Evolutionary conservation across 768 basidiomycete species (phyloP).

Genomic region (Mycena epipterygia): DNA sequence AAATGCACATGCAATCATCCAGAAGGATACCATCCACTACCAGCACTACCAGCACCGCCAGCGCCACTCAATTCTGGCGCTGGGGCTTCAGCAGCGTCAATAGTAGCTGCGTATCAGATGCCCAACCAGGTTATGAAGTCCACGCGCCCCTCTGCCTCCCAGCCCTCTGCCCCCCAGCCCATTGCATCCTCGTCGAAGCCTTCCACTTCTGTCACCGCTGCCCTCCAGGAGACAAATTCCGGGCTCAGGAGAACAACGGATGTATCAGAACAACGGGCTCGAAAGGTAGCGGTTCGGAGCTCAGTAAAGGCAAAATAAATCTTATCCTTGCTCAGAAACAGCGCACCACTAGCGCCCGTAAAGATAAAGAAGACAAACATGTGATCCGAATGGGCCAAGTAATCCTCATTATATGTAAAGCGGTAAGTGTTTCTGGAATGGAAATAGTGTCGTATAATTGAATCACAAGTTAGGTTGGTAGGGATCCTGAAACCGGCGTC

Average conservation of each 20-base stretch:
- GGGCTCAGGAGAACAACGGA: not conserved
- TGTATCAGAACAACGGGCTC: not conserved
- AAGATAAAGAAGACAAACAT: not conserved
- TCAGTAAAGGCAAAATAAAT: too few species aligned
- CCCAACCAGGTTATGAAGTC: not conserved
- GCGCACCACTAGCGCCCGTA: not conserved
- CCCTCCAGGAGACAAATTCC: not conserved
- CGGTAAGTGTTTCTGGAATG: too few species aligned
- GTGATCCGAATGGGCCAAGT: not conserved
- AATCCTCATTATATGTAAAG: not conserved
- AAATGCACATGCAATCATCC: not conserved
- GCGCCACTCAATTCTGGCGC: too few species aligned
- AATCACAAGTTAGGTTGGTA: not conserved
- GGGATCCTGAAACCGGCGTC: too few species aligned
- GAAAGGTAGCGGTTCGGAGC: not conserved
- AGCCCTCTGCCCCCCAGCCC: too few species aligned
- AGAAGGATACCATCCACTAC: not conserved
- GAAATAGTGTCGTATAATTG: too few species aligned
- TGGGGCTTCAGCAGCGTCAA: not conserved
- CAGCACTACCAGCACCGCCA: not conserved
- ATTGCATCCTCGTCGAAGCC: not conserved
- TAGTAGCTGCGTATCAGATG: not conserved
- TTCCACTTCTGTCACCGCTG: not conserved
- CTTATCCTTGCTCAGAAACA: not conserved
- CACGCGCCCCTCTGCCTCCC: not conserved